A percentile compares a stretch with the other conserved stretches of the same genome.
Conservation (phyloP, 148 eudicot species). For the Oxyria digyna region DNA sequence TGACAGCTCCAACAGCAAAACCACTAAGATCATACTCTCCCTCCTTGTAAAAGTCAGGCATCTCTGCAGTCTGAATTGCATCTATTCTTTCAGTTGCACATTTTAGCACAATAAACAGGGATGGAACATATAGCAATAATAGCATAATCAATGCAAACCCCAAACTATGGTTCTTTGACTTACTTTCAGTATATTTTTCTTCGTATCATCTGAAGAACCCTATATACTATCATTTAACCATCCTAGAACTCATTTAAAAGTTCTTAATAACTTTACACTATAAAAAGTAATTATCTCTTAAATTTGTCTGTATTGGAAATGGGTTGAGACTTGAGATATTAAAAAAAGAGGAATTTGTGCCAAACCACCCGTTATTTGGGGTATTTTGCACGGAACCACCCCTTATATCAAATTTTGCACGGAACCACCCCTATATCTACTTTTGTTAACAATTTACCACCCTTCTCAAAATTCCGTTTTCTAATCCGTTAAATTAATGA, state of each 20-base stretch:
- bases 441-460: no score
- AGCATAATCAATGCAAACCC: neutral
- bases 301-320: no score
- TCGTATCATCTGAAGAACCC: neutral
- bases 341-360: no score
- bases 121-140: neutral
- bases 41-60: slow-evolving; percentile 85
- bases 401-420: no score
- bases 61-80: slow-evolving; percentile 83
- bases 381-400: no score
- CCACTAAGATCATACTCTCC: slow-evolving; percentile 99
- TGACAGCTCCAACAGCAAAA: slow-evolving; percentile 87
- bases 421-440: no score
- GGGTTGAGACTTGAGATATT: no score
- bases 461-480: no score
- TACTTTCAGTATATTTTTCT: neutral
- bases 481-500: no score
- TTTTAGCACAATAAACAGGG: neutral
- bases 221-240: neutral
- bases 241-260: neutral
- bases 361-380: no score
- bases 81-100: neutral
- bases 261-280: neutral
- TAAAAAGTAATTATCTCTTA: neutral
- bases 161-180: neutral